These are phyloP conservation scores for Calonectria naviculata DNA, from an alignment of 2,329 filamentous ascomycete species.

Conservation along the genomic window DNA sequence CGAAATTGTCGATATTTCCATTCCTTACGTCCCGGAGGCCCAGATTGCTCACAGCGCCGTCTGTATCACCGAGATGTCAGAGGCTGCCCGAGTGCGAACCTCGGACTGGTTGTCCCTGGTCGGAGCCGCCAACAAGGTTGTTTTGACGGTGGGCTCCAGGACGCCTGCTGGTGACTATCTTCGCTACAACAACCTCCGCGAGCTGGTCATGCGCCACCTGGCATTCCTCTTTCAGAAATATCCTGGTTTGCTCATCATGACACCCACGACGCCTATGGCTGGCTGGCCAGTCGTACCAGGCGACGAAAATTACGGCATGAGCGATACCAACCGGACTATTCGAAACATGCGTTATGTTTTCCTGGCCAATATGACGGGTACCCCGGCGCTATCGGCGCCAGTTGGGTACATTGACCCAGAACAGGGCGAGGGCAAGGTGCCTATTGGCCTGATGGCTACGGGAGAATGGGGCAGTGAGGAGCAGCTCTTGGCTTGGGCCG, in stretches of 20 bases:
- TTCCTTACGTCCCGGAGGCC: constrained; percentile 76
- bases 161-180: constrained; percentile 78
- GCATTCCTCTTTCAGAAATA: constrained; percentile 75
- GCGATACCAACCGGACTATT: constrained; percentile 79
- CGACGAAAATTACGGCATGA: constrained; percentile 77
- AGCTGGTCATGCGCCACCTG: constrained; percentile 82
- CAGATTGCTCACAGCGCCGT: constrained; percentile 82
- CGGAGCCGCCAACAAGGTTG: constrained; percentile 75
- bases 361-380: constrained; percentile 84
- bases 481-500: constrained; percentile 69
- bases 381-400: constrained; percentile 79
- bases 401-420: constrained; percentile 75
- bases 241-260: constrained; percentile 82
- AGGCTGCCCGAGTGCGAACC: constrained; percentile 54
- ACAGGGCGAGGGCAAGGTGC: constrained; percentile 68
- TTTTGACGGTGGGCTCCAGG: constrained; percentile 73
- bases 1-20: constrained; percentile 66
- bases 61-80: constrained; percentile 78
- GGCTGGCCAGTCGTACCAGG: constrained; percentile 75
- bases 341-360: constrained; percentile 87
- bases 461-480: constrained; percentile 77
- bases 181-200: constrained; percentile 78
- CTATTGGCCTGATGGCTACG: constrained; percentile 72
- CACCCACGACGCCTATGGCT: constrained; percentile 79
- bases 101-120: constrained; percentile 65